phyloP scores from a whole-genome alignment of 768 basidiomycete genomes.

The Mycena amicta region DNA sequence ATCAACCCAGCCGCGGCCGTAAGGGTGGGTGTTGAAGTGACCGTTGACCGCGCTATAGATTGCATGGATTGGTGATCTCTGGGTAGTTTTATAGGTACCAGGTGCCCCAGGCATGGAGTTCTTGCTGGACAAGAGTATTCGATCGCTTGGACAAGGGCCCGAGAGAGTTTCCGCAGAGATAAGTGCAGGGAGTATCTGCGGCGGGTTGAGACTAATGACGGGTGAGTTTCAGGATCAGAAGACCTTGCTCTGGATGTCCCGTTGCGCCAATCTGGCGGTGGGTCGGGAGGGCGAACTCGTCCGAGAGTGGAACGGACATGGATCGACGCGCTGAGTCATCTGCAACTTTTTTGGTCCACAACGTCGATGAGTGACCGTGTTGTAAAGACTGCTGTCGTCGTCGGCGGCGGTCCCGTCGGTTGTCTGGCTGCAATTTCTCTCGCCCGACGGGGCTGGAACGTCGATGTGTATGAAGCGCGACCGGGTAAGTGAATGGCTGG shows the following conservation, averaged over 20 bases:
- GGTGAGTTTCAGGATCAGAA: neutral
- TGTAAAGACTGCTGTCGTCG: constrained; percentile 54
- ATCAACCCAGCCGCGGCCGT: constrained; percentile 79
- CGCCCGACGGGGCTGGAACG: constrained; percentile 84
- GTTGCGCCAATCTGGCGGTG: constrained; percentile 52
- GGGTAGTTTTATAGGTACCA: constrained; percentile 41
- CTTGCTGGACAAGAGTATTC: constrained; percentile 72
- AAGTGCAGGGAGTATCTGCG: constrained; percentile 61
- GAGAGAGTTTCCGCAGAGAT: constrained; percentile 95
- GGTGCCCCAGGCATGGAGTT: constrained; percentile 82
- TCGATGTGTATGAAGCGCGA: constrained; percentile 78
- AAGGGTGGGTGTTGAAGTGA: constrained; percentile 84
- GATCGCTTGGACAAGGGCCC: constrained; percentile 81
- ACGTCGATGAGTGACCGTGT: constrained; percentile 21
- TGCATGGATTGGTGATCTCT: constrained; percentile 17
- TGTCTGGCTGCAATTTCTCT: constrained; percentile 87
- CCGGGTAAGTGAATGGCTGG: constrained; percentile 53
- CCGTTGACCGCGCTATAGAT: constrained; percentile 75
- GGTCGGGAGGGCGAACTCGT: constrained; percentile 60
- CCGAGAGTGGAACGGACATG: constrained; percentile 43
- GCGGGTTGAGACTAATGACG: neutral
- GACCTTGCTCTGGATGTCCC: constrained; percentile 42
- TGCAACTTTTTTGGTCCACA: too few species aligned
- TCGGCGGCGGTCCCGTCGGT: constrained; percentile 94
- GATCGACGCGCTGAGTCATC: too few species aligned